Evolutionary conservation across 2,329 filamentous ascomycete species (phyloP).

Genomic region (Reticulascus tulasneorum): DNA sequence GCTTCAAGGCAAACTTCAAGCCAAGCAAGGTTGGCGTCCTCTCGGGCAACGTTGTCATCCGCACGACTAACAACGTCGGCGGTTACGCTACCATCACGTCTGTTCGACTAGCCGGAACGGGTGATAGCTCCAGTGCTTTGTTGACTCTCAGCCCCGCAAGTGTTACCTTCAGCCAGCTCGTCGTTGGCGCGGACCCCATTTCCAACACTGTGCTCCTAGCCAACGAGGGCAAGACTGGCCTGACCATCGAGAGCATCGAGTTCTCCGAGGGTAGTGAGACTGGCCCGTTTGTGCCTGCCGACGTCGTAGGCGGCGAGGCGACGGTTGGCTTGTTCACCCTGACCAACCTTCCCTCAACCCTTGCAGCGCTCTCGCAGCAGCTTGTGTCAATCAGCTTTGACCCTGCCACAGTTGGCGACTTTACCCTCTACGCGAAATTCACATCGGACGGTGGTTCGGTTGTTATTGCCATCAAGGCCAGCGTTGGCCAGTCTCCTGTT

Average conservation of each 20-base stretch:
- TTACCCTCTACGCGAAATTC: conserved; percentile 43
- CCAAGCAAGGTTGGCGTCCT: conserved; percentile 42
- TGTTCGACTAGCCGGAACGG: conserved; percentile 43
- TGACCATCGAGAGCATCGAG: conserved; percentile 38
- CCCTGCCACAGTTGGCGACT: conserved; percentile 41
- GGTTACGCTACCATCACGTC: conserved; percentile 43
- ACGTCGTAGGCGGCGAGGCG: conserved; percentile 25
- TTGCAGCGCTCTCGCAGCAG: conserved; percentile 32
- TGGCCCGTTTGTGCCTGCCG: conserved; percentile 39
- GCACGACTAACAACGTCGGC: conserved; percentile 38
- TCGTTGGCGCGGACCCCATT: conserved; percentile 35
- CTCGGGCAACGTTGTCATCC: conserved; percentile 41
- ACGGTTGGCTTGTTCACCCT: conserved; percentile 45
- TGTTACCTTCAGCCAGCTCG: conserved; percentile 44
- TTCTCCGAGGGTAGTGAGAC: conserved; percentile 37
- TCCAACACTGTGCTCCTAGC: conserved; percentile 40
- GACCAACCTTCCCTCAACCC: conserved; percentile 36
- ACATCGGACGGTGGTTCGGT: conserved; percentile 43
- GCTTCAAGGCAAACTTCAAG: conserved; percentile 39
- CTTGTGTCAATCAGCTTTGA: conserved; percentile 44
- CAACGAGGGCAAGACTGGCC: conserved; percentile 42
- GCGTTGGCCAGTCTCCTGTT: conserved; percentile 42
- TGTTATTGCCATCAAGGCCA: conserved; percentile 43
- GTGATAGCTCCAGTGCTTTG: conserved; percentile 39
- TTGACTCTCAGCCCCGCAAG: conserved; percentile 42